A percentile compares a stretch with the other conserved stretches of the same genome.
Conservation (phyloP, 2,329 filamentous ascomycete species). For the Hypoxylon sp. region DNA sequence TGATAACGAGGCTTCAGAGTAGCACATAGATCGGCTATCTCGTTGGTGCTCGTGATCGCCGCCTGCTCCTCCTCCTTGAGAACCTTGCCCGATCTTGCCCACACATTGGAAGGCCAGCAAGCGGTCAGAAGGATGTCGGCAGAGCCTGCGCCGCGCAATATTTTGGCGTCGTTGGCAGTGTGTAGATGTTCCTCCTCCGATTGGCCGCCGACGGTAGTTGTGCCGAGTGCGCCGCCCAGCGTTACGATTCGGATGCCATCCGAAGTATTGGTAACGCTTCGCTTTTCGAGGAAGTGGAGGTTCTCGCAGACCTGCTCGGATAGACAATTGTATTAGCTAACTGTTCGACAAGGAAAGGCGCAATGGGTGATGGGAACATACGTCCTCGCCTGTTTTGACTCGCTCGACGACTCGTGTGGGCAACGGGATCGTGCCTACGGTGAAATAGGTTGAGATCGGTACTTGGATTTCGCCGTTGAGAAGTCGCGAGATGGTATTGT, state of each 20-base stretch:
- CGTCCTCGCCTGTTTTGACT: slow-evolving; percentile 73
- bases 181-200: slow-evolving; percentile 81
- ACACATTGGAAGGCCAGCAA: slow-evolving; percentile 82
- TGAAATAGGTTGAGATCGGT: slow-evolving; percentile 90
- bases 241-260: slow-evolving; percentile 90
- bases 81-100: slow-evolving; percentile 70
- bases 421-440: slow-evolving; percentile 76
- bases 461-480: slow-evolving; percentile 76
- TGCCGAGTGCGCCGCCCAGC: slow-evolving; percentile 77
- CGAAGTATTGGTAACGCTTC: slow-evolving; percentile 85
- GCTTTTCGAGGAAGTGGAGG: slow-evolving; percentile 87
- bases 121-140: slow-evolving; percentile 89
- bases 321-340: not conserved
- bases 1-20: slow-evolving; percentile 91
- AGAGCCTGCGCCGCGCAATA: slow-evolving; percentile 76
- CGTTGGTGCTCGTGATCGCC: slow-evolving; percentile 65
- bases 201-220: slow-evolving; percentile 66
- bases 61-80: slow-evolving; percentile 62
- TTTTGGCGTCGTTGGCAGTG: slow-evolving; percentile 77
- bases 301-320: slow-evolving; percentile 89
- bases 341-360: too few relatives aligned
- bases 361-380: slow-evolving; percentile 41
- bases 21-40: slow-evolving; percentile 80
- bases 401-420: slow-evolving; percentile 76
- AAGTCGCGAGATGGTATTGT: slow-evolving; percentile 68